Percentiles rank a stretch among this genome's conserved stretches.
Evolutionary conservation across 192 early-diverging fungal species (phyloP).

Genomic region (Podila epigama): DNA sequence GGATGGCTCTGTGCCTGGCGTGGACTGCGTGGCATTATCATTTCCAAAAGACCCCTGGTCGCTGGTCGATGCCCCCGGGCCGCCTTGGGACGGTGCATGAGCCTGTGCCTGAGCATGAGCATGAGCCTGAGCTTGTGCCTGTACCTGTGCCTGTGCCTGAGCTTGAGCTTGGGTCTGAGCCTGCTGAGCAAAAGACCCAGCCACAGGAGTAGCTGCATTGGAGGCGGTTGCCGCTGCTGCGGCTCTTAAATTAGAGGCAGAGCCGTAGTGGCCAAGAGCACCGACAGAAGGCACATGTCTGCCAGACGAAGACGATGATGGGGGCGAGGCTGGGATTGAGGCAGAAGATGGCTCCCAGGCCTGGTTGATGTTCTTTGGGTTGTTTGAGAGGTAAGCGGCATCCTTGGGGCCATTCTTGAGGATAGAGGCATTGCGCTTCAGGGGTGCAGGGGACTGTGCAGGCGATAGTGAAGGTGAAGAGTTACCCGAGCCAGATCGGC

Average conservation of each 20-base stretch:
- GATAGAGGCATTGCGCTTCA: conserved; percentile 37
- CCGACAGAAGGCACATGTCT: neutral
- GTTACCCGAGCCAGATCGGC: conserved; percentile 32
- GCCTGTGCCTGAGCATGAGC: too few relatives aligned
- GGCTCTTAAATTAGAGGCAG: conserved; percentile 37
- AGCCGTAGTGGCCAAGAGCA: conserved; percentile 25
- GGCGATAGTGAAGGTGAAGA: conserved; percentile 1
- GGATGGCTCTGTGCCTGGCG: neutral
- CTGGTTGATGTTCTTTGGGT: conserved; percentile 26
- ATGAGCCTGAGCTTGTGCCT: too few relatives aligned
- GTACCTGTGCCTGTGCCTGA: neutral
- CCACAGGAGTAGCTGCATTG: neutral
- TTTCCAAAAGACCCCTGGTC: neutral
- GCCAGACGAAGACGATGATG: neutral
- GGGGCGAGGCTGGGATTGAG: neutral
- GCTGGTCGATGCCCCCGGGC: neutral
- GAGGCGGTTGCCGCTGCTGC: conserved; percentile 17
- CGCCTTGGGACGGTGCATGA: neutral
- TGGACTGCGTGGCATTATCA: neutral
- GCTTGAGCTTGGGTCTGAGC: neutral
- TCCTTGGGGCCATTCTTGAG: conserved; percentile 47
- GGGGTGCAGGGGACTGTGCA: conserved; percentile 9
- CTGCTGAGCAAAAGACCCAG: neutral
- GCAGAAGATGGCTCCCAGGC: conserved; percentile 28
- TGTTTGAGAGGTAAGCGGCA: conserved; percentile 28